These are phyloP conservation scores for Meira nashicola DNA, from an alignment of 1,284 basidiomycete species.

Conservation along the genomic window DNA sequence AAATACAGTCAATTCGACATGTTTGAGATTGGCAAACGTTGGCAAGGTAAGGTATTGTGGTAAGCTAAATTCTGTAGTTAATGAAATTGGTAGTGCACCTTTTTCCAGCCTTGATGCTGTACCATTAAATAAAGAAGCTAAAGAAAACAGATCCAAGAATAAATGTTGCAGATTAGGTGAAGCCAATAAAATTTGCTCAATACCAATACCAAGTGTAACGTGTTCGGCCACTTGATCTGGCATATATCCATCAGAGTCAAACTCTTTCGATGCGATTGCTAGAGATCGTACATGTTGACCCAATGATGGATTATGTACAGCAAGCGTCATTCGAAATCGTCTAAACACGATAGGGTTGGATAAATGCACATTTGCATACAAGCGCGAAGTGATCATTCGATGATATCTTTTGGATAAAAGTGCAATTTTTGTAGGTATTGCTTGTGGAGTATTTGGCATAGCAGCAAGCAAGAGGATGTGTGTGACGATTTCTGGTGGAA, in stretches of 20 bases:
- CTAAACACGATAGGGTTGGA: conserved; percentile 24
- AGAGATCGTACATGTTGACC: conserved; percentile 22
- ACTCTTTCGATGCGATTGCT: conserved; percentile 26
- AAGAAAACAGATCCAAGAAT: conserved; percentile 35
- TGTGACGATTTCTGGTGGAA: conserved; percentile 27
- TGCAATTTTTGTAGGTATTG: conserved; percentile 25
- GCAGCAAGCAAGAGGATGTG: conserved; percentile 29
- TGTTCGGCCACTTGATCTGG: conserved; percentile 28
- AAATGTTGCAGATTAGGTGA: conserved; percentile 27
- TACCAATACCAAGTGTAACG: conserved; percentile 23
- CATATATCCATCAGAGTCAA: conserved; percentile 34
- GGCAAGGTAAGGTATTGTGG: conserved; percentile 34
- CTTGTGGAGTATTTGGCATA: conserved; percentile 20
- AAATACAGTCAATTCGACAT: conserved; percentile 35
- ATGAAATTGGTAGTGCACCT: conserved; percentile 21
- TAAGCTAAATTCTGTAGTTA: conserved; percentile 35
- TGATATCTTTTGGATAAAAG: conserved; percentile 28
- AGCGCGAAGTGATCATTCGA: conserved; percentile 21
- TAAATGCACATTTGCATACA: conserved; percentile 31
- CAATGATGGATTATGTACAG: conserved; percentile 33
- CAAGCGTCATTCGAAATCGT: conserved; percentile 25
- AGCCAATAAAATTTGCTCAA: conserved; percentile 39
- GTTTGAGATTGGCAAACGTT: conserved; percentile 27
- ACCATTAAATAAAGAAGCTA: conserved; percentile 27
- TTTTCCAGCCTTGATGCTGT: conserved; percentile 24